Percentiles rank a stretch among this genome's conserved stretches.
Evolutionary conservation across 1,139 yeast genomes (phyloP).

Genomic region (Magnusiomyces magnusii): DNA sequence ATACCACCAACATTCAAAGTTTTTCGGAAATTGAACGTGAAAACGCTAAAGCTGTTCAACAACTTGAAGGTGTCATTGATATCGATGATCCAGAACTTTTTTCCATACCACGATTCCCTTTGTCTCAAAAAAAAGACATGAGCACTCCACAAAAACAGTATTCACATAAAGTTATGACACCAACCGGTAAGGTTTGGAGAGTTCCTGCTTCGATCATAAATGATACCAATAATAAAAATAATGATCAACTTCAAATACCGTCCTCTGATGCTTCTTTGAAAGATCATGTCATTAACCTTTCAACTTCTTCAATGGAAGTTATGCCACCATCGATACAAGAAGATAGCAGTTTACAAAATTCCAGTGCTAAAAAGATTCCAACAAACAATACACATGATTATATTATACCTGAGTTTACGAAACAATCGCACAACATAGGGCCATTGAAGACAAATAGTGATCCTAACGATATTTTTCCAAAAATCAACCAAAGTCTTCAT

Average conservation of each 20-base stretch:
- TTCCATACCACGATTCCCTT: background rate
- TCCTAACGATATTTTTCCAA: background rate
- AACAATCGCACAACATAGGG: background rate
- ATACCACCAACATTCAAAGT: slow-evolving; percentile 1
- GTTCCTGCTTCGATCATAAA: background rate
- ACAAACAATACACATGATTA: background rate
- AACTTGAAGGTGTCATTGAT: slow-evolving; percentile 5
- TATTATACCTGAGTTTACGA: background rate
- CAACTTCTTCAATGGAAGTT: background rate
- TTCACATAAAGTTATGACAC: background rate
- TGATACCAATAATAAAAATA: too few relatives aligned
- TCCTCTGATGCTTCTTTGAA: background rate
- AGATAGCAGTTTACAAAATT: background rate
- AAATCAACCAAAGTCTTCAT: background rate
- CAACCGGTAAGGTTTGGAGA: background rate
- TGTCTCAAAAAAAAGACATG: background rate
- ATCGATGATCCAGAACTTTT: background rate
- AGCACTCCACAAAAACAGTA: background rate
- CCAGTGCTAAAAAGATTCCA: background rate
- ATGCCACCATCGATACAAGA: background rate
- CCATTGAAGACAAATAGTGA: background rate
- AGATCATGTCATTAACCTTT: background rate
- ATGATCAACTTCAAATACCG: background rate
- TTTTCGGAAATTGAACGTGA: slow-evolving; percentile 14
- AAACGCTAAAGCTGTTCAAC: slow-evolving; percentile 9